Base-by-base conservation (phyloP, 805 yeast species). In the Yueomyces sp. region DNA sequence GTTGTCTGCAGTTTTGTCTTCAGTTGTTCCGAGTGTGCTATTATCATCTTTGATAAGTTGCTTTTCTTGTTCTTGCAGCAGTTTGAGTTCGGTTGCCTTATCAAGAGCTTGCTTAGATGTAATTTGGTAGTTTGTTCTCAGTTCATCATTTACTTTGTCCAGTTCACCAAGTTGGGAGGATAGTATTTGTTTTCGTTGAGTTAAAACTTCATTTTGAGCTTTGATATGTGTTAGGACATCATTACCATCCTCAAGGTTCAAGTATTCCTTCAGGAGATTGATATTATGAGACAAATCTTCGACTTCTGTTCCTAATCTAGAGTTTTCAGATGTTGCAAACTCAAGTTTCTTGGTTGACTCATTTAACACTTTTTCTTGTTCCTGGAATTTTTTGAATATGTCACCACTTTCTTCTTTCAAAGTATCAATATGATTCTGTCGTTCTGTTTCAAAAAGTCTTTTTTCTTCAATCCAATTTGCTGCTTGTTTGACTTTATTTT, bases 181-280 rank as follows among this genome's bases (percentile, higher is more conserved):
- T 30, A 30, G 2, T 30, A 6, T 50, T 73, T 81, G 46, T 74
- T 67, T 54, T 77, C 83, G 41, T 81, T 70, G 50, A 78, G 83
- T 12, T 52, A 47, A 11, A 55, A 33, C 40, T 52, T 42, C 19
- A 19, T 19, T 19, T 19, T 19, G 19, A 19, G 19, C 19, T 19
- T 19, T 19, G n/a, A 12, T 5, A 28, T 12, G 19, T 19, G 19
- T 19, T 19, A 19, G 19, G 19, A 19, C 19, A 19, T 19, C 7
- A 31, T 31, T 11, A 31, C 11, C 5, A 11, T 40, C 40, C 34
- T 28, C 26, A 11, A 29, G 2, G 3, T 8, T 5, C 2, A 38
- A 26, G 12, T 50, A 27, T 27, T 42, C 44, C 28, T 45, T 37
- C 5, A 53, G 34, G 42, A 48, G 45, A 5, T 9, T 6, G n/a